These are phyloP conservation scores for Xerocomus potaroensis DNA, from an alignment of 768 basidiomycete species.

Conservation along the genomic window DNA sequence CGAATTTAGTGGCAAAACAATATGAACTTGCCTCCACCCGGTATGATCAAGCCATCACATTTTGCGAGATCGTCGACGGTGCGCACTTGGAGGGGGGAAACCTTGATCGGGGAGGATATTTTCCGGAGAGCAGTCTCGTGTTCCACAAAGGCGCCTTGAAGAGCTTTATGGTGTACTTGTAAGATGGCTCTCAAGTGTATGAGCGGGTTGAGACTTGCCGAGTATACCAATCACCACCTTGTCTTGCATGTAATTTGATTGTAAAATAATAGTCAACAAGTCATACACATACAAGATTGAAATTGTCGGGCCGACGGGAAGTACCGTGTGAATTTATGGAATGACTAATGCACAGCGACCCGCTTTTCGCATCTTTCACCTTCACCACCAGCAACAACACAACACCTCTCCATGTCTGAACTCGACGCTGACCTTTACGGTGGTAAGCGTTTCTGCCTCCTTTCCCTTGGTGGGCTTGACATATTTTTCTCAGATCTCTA, in stretches of 20 bases:
- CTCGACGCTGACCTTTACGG: constrained; percentile 89
- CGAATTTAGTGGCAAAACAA: not conserved
- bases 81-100: constrained; percentile 59
- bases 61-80: constrained; percentile 65
- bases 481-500: constrained; percentile 56
- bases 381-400: constrained; percentile 30
- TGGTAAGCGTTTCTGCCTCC: constrained; percentile 42
- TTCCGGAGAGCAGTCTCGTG: constrained; percentile 70
- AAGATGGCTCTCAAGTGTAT: not conserved
- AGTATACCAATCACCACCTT: constrained; percentile 46
- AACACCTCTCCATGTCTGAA: constrained; percentile 54
- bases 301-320: constrained; percentile 15
- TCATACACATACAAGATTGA: no score
- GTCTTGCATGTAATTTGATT: constrained; percentile 7
- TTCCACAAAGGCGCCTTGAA: constrained; percentile 92
- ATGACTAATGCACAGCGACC: constrained; percentile 27
- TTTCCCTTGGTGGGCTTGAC: not conserved
- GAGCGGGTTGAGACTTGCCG: constrained; percentile 35
- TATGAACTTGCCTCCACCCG: constrained; percentile 69
- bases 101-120: constrained; percentile 41
- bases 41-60: constrained; percentile 88
- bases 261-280: not conserved
- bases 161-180: no score
- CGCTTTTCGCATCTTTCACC: constrained; percentile 31
- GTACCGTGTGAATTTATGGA: constrained; percentile 20